Evolutionary conservation across 2,329 filamentous ascomycete species (phyloP), one percentile per base, ranked within the genome.

Genomic region (Aspergillus quadricinctus): DNA sequence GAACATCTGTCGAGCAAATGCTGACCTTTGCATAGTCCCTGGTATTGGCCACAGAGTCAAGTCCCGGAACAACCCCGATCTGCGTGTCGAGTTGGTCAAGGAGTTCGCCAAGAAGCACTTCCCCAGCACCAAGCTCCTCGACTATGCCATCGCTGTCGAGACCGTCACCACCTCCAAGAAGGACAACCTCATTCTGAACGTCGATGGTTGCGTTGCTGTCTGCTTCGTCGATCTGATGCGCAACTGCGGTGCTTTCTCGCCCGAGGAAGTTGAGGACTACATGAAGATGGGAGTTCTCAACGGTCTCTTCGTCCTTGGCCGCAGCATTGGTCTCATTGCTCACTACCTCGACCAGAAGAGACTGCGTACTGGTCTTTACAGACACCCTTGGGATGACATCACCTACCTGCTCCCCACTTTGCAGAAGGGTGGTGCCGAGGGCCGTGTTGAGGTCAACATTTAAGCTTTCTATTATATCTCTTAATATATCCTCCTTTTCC

Each of bases 261-360:
- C 86, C 50, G 94, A 99, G 79, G 94, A 99, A 82, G 92, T 92
- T 52, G 94, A 99, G 80, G 94, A 99, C 78, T 99, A 99, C 85
- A 87, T 99, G 74, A 86, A 87, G 78, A 99, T 97, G 92, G 94
- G 94, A 85, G 94, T 99, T 50, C 87, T 99, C 69, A 99, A 99
- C 85, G 94, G 94, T 82, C 89, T 99, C 60, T 99, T 99, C 83
- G 94, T 99, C 49, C 87, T 99, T 59, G 94, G 94, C 73, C 89
- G 94, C 74, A 91, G 86, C 77, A 99, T 99, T 72, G 94, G 94
- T 90, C 84, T 99, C 66, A 99, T 99, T 88, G 94, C 94, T 72
- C 94, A 99, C 81, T 97, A 93, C 85, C 88, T 99, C 70, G 94
- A 99, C 82, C 94, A 99, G 86, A 99, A 99, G 92, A 88, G 94